Evolutionary conservation across 192 early-diverging fungal genomes (phyloP).

Genomic region (Backusella mclennaniae): DNA sequence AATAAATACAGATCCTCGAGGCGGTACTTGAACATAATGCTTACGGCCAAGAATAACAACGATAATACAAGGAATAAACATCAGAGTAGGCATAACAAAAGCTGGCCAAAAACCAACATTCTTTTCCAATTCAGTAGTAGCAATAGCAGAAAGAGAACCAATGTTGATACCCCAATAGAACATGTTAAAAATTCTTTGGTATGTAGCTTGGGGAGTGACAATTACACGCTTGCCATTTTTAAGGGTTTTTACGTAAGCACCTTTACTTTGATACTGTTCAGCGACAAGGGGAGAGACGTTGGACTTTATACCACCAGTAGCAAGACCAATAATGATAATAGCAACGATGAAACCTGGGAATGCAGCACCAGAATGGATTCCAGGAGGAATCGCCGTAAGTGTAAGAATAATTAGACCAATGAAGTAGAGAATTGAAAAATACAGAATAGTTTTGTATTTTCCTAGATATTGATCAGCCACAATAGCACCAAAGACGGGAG

Average conservation of each 20-base stretch:
- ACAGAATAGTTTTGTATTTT: conserved; percentile 71
- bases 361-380: conserved; percentile 53
- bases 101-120: conserved; percentile 60
- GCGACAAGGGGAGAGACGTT: conserved; percentile 41
- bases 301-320: conserved; percentile 77
- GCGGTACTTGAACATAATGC: conserved; percentile 52
- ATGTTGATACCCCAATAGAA: conserved; percentile 82
- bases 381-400: conserved; percentile 55
- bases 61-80: conserved; percentile 52
- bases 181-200: conserved; percentile 81
- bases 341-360: conserved; percentile 65
- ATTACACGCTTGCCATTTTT: conserved; percentile 60
- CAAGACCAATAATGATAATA: conserved; percentile 71
- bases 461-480: conserved; percentile 73
- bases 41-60: conserved; percentile 52
- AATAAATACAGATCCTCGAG: conserved; percentile 60
- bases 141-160: conserved; percentile 63
- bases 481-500: conserved; percentile 59
- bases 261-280: conserved; percentile 60
- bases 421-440: conserved; percentile 65
- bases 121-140: conserved; percentile 59
- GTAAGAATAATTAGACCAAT: conserved; percentile 62
- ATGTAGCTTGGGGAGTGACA: conserved; percentile 65
- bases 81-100: conserved; percentile 49
- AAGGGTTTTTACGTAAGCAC: conserved; percentile 58